Conservation (phyloP, 2,329 filamentous ascomycete species). For the Seiridium cupressi region DNA sequence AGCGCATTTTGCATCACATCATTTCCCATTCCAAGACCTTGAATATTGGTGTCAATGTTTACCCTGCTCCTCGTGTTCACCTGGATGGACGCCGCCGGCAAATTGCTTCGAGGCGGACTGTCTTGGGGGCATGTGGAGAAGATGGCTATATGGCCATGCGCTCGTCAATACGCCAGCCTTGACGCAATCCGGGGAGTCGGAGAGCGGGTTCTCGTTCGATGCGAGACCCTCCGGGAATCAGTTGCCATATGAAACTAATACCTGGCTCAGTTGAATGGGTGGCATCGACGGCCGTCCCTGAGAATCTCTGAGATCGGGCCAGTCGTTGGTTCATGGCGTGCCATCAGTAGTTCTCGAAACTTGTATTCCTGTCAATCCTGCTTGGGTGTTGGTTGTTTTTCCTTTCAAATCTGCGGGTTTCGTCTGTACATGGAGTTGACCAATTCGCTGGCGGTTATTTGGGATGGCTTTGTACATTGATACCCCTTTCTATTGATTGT, state of each 20-base stretch:
- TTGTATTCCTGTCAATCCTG: too few species aligned
- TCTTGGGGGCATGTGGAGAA: conserved; percentile 4
- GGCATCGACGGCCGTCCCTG: too few species aligned
- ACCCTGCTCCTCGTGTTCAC: conserved; percentile 13
- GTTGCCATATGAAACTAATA: neutral
- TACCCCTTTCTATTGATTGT: too few species aligned
- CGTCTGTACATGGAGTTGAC: too few species aligned
- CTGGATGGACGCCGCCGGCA: conserved; percentile 10
- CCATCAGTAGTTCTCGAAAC: too few species aligned
- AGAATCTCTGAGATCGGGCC: too few species aligned
- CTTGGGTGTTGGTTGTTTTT: too few species aligned
- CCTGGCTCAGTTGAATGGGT: too few species aligned
- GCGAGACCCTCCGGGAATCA: neutral
- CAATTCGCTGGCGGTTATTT: too few species aligned
- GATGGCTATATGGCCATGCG: conserved; percentile 5
- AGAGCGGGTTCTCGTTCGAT: conserved; percentile 19
- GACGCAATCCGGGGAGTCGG: conserved; percentile 23
- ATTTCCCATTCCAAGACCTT: conserved; percentile 19
- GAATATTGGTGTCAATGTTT: conserved; percentile 20
- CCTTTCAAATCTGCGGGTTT: too few species aligned
- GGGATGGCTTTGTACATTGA: too few species aligned
- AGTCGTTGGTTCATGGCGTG: too few species aligned
- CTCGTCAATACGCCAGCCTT: conserved; percentile 12
- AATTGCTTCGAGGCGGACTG: conserved; percentile 16
- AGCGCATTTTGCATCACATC: conserved; percentile 19